phyloP scores from a whole-genome alignment of 805 yeast genomes.

The Spencermartinsiella europaea region DNA sequence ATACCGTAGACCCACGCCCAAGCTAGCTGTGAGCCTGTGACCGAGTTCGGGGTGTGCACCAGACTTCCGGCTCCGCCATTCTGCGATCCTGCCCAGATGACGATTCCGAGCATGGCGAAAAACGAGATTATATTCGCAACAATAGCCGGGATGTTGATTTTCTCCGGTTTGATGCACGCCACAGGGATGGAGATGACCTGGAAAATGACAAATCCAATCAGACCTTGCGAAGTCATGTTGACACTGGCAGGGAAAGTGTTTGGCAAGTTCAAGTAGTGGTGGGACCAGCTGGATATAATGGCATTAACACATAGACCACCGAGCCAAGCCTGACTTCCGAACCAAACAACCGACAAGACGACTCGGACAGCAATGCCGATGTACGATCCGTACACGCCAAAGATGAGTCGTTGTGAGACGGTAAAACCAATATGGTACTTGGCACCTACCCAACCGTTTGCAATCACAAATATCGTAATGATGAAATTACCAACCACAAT shows the following conservation, averaged over 20 bases:
- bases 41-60: constrained; percentile 40
- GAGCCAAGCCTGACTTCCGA: constrained; percentile 41
- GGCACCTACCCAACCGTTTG: constrained; percentile 45
- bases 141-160: constrained; percentile 27
- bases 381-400: constrained; percentile 44
- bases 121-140: constrained; percentile 35
- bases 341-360: constrained; percentile 44
- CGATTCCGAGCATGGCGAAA: constrained; percentile 50
- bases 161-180: constrained; percentile 30
- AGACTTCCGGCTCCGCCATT: constrained; percentile 46
- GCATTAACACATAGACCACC: constrained; percentile 41
- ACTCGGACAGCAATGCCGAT: constrained; percentile 42
- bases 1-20: constrained; percentile 31
- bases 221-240: constrained; percentile 32
- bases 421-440: constrained; percentile 49
- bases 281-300: constrained; percentile 25
- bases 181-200: constrained; percentile 27
- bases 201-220: constrained; percentile 41
- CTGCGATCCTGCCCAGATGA: constrained; percentile 59
- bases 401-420: constrained; percentile 39
- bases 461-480: constrained; percentile 15
- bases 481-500: constrained; percentile 37
- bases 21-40: constrained; percentile 3
- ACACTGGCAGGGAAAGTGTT: constrained; percentile 39
- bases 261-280: constrained; percentile 35